Conservation (phyloP, 2,329 filamentous ascomycete genomes). For the Aphanocladium album region DNA sequence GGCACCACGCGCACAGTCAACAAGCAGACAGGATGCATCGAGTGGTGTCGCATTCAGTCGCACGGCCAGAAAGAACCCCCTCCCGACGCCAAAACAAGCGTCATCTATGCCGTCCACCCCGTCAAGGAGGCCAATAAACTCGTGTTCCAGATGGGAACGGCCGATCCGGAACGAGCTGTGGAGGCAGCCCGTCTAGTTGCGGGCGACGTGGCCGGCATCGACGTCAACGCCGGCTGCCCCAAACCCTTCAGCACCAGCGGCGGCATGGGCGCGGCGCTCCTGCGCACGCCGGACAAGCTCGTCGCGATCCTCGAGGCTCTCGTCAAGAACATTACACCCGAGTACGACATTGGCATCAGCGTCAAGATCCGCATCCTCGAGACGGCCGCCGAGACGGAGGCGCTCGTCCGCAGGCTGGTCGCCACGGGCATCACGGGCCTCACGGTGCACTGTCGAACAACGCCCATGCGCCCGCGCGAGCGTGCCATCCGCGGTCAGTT, state of each 20-base stretch:
- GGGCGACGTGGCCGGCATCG: conserved; percentile 84
- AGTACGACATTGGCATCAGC: conserved; percentile 85
- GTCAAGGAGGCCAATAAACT: conserved; percentile 67
- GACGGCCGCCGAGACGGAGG: conserved; percentile 68
- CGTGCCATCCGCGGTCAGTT: conserved; percentile 81
- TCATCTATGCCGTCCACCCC: conserved; percentile 83
- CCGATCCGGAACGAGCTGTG: conserved; percentile 76
- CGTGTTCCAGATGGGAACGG: conserved; percentile 90
- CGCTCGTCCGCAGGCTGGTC: conserved; percentile 71
- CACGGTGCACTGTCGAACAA: conserved; percentile 93
- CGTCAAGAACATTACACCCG: conserved; percentile 69
- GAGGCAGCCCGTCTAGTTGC: conserved; percentile 80
- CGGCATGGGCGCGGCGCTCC: conserved; percentile 91
- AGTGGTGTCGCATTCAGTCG: conserved; percentile 74
- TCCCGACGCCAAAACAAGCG: conserved; percentile 52
- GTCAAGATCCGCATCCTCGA: conserved; percentile 93
- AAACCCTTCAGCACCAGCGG: conserved; percentile 92
- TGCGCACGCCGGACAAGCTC: conserved; percentile 78
- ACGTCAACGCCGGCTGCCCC: conserved; percentile 96
- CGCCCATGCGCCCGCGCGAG: conserved; percentile 89
- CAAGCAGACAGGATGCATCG: conserved; percentile 69
- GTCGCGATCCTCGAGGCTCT: conserved; percentile 78
- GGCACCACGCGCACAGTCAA: conserved; percentile 77
- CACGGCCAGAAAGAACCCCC: conserved; percentile 58
- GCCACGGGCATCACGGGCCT: conserved; percentile 86